phyloP scores from a whole-genome alignment of 768 basidiomycete genomes.

The Rubroboletus satanas region DNA sequence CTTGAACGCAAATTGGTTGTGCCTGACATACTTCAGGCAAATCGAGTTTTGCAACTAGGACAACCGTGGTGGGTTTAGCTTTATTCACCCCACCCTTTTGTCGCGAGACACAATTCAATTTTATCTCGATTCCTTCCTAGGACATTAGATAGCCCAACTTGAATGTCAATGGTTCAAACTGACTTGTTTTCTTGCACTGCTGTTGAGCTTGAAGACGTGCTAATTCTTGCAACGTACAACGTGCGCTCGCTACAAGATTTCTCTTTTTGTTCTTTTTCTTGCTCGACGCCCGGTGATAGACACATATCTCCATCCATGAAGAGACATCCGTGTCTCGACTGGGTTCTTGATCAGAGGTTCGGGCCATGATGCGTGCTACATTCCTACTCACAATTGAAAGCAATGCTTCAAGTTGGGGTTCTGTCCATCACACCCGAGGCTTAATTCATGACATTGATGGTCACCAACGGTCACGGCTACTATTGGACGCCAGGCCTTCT shows the following conservation, averaged over 20 bases:
- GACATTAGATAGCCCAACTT: conserved; percentile 5
- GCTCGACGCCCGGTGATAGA: conserved; percentile 56
- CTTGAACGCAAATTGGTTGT: neutral
- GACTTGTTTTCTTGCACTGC: conserved; percentile 39
- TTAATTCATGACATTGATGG: conserved; percentile 49
- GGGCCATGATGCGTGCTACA: neutral
- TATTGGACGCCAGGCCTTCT: conserved; percentile 66
- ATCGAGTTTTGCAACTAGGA: conserved; percentile 22
- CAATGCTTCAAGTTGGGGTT: conserved; percentile 59
- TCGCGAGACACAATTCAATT: conserved; percentile 34
- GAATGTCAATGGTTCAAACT: conserved; percentile 19
- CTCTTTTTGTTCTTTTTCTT: conserved; percentile 61
- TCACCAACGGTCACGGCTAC: conserved; percentile 54
- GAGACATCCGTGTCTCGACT: conserved; percentile 40
- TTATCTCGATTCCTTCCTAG: conserved; percentile 40
- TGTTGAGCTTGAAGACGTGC: conserved; percentile 43
- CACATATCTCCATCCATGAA: conserved; percentile 48
- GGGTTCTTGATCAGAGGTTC: neutral
- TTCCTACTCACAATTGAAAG: conserved; percentile 47
- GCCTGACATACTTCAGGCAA: neutral
- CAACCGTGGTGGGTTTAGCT: neutral
- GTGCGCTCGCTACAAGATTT: conserved; percentile 49
- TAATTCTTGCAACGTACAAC: conserved; percentile 51
- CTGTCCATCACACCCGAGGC: conserved; percentile 66
- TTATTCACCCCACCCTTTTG: conserved; percentile 11